These are phyloP conservation scores for Fraxinus albicans DNA, from an alignment of 305 asterid genomes.

Conservation along the genomic window DNA sequence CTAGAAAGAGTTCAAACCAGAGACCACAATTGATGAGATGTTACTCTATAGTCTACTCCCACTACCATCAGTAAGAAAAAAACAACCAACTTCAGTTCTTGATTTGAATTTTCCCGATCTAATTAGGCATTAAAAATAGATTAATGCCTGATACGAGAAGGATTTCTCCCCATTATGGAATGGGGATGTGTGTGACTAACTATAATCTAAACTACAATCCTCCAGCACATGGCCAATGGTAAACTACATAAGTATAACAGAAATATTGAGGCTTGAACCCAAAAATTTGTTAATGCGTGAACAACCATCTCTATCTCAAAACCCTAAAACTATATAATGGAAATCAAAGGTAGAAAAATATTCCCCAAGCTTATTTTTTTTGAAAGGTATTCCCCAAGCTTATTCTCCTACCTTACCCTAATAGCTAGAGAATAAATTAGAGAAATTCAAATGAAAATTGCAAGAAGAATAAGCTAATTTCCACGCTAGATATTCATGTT, in stretches of 20 bases:
- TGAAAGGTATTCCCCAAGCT: too few relatives aligned
- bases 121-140: background rate
- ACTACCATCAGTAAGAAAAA: background rate
- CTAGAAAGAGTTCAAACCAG: background rate
- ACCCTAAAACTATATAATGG: background rate
- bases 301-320: background rate
- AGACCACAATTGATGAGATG: background rate
- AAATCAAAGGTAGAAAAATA: background rate
- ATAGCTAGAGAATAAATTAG: background rate
- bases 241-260: background rate
- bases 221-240: background rate
- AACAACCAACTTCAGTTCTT: conserved; percentile 5
- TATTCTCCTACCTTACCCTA: background rate
- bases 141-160: background rate
- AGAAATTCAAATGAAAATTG: background rate
- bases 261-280: background rate
- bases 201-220: background rate
- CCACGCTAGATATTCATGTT: background rate
- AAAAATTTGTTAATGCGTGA: background rate
- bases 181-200: background rate
- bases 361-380: background rate
- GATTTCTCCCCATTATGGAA: background rate
- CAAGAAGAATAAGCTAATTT: background rate
- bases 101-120: background rate
- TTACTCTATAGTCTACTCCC: background rate